Evolutionary conservation across 352 stramenopile species (phyloP).

Genomic region (Plasmopara viticola): DNA sequence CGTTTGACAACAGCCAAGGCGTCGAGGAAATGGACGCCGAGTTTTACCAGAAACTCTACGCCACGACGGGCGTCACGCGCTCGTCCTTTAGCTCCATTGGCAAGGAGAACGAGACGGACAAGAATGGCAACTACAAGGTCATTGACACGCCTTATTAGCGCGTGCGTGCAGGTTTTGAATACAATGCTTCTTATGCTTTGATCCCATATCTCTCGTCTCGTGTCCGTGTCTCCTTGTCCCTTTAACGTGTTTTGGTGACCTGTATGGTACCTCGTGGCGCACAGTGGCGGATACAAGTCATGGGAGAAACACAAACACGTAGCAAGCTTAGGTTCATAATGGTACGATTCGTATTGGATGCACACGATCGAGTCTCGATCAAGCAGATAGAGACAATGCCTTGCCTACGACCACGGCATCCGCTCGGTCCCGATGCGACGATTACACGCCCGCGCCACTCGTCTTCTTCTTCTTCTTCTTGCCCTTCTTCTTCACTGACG

Average conservation of each 20-base stretch:
- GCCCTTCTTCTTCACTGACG: slow-evolving; percentile 94
- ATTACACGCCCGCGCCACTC: neutral
- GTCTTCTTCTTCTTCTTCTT: slow-evolving; percentile 92
- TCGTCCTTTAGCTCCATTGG: slow-evolving; percentile 23
- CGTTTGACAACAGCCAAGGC: slow-evolving; percentile 56
- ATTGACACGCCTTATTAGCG: neutral
- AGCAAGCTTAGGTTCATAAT: no score
- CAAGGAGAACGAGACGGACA: slow-evolving; percentile 5
- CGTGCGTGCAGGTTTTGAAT: no score
- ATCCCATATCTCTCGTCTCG: no score
- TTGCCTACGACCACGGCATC: no score
- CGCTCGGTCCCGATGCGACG: no score
- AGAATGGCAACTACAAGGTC: neutral
- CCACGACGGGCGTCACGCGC: slow-evolving; percentile 32
- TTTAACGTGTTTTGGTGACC: neutral
- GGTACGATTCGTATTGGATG: no score
- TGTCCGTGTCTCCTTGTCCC: neutral
- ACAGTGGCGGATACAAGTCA: neutral
- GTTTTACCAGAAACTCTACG: slow-evolving; percentile 35
- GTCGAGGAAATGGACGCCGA: slow-evolving; percentile 54
- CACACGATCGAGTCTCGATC: no score
- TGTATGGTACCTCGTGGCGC: neutral
- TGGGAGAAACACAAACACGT: neutral
- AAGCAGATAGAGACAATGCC: no score
- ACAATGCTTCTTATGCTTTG: neutral